Conservation (phyloP, 2,329 filamentous ascomycete genomes). For the Venturiaceae sp. region DNA sequence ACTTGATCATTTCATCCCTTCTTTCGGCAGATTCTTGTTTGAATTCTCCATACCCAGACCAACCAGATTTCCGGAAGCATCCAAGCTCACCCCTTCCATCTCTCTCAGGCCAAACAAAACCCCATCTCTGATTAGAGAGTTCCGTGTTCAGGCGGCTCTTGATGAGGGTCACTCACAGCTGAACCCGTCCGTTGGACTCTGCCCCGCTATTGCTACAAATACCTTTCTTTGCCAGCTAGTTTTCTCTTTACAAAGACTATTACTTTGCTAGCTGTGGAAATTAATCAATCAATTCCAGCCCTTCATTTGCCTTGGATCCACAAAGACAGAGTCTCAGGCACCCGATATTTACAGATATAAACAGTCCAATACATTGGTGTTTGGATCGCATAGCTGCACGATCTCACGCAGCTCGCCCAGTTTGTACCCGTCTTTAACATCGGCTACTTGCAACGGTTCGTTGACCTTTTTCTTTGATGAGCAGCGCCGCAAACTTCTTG, state of each 20-base stretch:
- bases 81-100: neutral
- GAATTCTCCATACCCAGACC: neutral
- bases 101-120: neutral
- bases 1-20: neutral
- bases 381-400: neutral
- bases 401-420: neutral
- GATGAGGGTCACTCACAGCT: neutral
- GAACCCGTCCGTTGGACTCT: neutral
- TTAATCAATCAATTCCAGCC: neutral
- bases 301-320: neutral
- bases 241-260: neutral
- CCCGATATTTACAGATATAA: neutral
- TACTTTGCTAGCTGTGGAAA: neutral
- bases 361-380: neutral
- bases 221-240: neutral
- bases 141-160: conserved; percentile 1
- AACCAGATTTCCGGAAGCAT: neutral
- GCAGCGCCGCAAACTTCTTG: conserved; percentile 1
- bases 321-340: neutral
- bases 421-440: conserved; percentile 2
- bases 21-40: neutral
- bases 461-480: neutral
- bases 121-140: neutral
- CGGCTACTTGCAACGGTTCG: conserved; percentile 5
- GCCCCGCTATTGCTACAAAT: neutral